Conservation (phyloP, 2,329 filamentous ascomycete species). For the Hymenotorrendiella dingleyae region DNA sequence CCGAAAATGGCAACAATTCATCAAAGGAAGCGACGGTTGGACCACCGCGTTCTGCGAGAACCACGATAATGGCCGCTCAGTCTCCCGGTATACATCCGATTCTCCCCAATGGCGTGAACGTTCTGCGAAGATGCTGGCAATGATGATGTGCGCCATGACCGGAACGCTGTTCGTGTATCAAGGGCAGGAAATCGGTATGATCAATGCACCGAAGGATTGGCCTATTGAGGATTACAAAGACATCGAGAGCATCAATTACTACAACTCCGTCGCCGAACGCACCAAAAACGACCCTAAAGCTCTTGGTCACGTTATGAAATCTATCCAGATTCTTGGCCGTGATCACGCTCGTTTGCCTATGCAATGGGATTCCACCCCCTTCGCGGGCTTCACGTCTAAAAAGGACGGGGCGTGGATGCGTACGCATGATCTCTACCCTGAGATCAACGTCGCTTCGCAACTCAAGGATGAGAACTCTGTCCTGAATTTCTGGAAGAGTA, state of each 20-base stretch:
- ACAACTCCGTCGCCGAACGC: slow-evolving; percentile 37
- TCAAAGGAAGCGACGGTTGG: slow-evolving; percentile 49
- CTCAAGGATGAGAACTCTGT: slow-evolving; percentile 16
- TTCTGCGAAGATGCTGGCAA: slow-evolving; percentile 46
- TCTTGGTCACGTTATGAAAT: slow-evolving; percentile 41
- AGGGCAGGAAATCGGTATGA: slow-evolving; percentile 55
- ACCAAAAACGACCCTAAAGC: slow-evolving; percentile 32
- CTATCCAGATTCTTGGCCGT: slow-evolving; percentile 53
- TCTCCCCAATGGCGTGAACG: slow-evolving; percentile 19
- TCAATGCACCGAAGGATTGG: slow-evolving; percentile 49
- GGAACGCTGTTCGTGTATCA: slow-evolving; percentile 55
- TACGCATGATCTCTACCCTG: slow-evolving; percentile 46
- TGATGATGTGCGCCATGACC: slow-evolving; percentile 42
- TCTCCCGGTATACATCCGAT: slow-evolving; percentile 42
- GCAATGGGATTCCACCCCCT: slow-evolving; percentile 52
- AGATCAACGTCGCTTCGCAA: slow-evolving; percentile 54
- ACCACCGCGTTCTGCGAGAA: slow-evolving; percentile 58
- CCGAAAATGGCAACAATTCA: slow-evolving; percentile 44
- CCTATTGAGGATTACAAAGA: slow-evolving; percentile 43
- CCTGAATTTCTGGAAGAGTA: slow-evolving; percentile 28
- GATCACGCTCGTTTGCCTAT: slow-evolving; percentile 65
- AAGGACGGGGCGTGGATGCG: slow-evolving; percentile 54
- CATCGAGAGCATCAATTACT: slow-evolving; percentile 45
- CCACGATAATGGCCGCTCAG: slow-evolving; percentile 53
- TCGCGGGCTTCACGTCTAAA: slow-evolving; percentile 56